Evolutionary conservation across 2,329 filamentous ascomycete genomes (phyloP).

Genomic region (Fusarium begoniae): DNA sequence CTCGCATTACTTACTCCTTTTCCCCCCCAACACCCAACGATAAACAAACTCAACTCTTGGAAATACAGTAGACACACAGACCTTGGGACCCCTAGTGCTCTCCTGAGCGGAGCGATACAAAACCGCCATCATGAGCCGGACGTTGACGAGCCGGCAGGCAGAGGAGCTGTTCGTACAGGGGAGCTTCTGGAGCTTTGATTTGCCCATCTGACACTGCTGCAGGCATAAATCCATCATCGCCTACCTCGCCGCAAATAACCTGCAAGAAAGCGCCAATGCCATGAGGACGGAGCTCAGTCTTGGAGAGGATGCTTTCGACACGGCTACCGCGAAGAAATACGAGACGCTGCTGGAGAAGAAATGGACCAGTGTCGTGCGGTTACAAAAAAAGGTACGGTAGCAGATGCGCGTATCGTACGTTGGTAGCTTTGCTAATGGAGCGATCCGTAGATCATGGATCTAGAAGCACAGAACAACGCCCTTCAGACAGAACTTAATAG

Average conservation of each 20-base stretch:
- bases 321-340: conserved; percentile 89
- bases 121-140: conserved; percentile 35
- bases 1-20: conserved; percentile 16
- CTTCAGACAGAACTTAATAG: conserved; percentile 87
- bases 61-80: neutral
- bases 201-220: conserved; percentile 30
- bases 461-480: conserved; percentile 77
- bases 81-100: conserved; percentile 8
- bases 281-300: conserved; percentile 77
- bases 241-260: conserved; percentile 79
- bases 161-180: conserved; percentile 79
- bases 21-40: neutral
- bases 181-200: conserved; percentile 27
- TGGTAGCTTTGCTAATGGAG: conserved; percentile 2
- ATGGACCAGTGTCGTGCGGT: conserved; percentile 93
- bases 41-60: neutral
- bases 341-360: conserved; percentile 96
- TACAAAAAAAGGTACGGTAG: conserved; percentile 88
- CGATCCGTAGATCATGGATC: conserved; percentile 81
- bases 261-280: conserved; percentile 68
- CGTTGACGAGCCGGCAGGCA: conserved; percentile 67
- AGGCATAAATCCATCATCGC: conserved; percentile 95
- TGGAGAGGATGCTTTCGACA: conserved; percentile 75
- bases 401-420: neutral
- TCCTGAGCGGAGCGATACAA: conserved; percentile 25